Percentiles rank a stretch among this genome's conserved stretches.
Conservation (phyloP, 345 rosid species). For the Fremontodendron californicum region DNA sequence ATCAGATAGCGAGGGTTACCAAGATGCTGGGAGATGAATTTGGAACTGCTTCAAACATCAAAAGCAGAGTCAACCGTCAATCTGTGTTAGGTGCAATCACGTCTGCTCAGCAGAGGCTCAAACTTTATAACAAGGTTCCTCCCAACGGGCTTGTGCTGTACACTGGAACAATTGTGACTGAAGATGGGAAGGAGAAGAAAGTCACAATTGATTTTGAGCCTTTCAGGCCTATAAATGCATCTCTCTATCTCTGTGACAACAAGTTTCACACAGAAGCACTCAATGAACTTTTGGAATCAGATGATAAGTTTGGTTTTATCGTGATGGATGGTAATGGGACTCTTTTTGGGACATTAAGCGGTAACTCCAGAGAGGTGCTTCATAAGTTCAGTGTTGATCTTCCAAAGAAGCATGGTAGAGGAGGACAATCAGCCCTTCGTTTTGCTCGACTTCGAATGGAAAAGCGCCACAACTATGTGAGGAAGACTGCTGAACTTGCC, state of each 20-base stretch:
- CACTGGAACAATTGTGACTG: constrained; percentile 64
- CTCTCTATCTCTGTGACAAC: constrained; percentile 69
- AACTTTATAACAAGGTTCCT: constrained; percentile 67
- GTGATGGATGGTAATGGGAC: constrained; percentile 80
- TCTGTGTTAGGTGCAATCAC: constrained; percentile 72
- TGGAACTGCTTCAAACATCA: constrained; percentile 76
- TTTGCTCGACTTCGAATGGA: constrained; percentile 78
- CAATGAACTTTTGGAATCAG: constrained; percentile 67
- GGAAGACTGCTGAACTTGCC: constrained; percentile 76
- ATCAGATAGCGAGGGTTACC: constrained; percentile 62
- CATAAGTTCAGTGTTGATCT: constrained; percentile 66
- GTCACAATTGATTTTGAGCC: constrained; percentile 75
- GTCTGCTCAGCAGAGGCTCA: constrained; percentile 72
- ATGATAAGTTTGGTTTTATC: constrained; percentile 74
- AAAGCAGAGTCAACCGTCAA: constrained; percentile 73
- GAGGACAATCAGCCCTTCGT: constrained; percentile 78
- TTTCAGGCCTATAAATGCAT: constrained; percentile 67
- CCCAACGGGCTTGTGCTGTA: constrained; percentile 69
- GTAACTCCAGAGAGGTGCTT: constrained; percentile 65
- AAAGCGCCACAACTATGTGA: constrained; percentile 77
- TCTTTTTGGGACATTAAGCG: constrained; percentile 69
- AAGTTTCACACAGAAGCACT: constrained; percentile 74
- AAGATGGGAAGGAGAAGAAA: constrained; percentile 76
- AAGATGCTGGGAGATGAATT: constrained; percentile 75
- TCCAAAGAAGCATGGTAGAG: constrained; percentile 77